phyloP scores from a whole-genome alignment of 2,329 filamentous ascomycete species.

The Onygenales sp. region DNA sequence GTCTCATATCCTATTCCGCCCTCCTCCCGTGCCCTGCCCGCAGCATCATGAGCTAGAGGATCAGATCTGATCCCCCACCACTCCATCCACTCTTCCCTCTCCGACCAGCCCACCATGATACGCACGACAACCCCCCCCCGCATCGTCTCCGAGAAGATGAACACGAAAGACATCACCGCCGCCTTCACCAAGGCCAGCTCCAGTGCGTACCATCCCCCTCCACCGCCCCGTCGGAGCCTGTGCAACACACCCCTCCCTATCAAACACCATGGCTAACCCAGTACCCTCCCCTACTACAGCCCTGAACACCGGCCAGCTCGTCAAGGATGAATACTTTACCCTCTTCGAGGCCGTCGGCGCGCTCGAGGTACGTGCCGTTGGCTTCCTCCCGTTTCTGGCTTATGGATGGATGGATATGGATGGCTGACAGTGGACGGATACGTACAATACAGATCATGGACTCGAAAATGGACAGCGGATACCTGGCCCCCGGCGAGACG shows the following conservation, averaged over 20 bases:
- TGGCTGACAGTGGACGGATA: background rate
- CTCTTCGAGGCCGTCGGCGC: conserved; percentile 86
- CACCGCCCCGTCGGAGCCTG: background rate
- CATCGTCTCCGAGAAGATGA: conserved; percentile 26
- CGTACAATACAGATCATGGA: conserved; percentile 73
- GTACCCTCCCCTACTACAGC: conserved; percentile 38
- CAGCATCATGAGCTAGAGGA: too few species aligned
- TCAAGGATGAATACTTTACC: conserved; percentile 92
- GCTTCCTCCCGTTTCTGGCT: background rate
- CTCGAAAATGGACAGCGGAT: conserved; percentile 96
- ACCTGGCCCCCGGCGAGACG: conserved; percentile 60
- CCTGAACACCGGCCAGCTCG: conserved; percentile 67
- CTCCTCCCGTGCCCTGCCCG: too few species aligned
- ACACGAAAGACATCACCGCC: conserved; percentile 45
- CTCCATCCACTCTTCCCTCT: background rate
- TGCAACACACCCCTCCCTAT: background rate
- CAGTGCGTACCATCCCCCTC: conserved; percentile 28
- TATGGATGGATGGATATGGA: background rate
- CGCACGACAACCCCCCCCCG: background rate
- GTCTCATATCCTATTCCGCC: too few species aligned
- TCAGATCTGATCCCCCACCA: background rate
- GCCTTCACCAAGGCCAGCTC: conserved; percentile 44
- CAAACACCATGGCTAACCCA: background rate
- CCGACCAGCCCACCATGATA: background rate
- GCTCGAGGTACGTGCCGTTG: conserved; percentile 41